phyloP scores from a whole-genome alignment of 768 basidiomycete genomes.

The Chalciporus pseudorubinellus region DNA sequence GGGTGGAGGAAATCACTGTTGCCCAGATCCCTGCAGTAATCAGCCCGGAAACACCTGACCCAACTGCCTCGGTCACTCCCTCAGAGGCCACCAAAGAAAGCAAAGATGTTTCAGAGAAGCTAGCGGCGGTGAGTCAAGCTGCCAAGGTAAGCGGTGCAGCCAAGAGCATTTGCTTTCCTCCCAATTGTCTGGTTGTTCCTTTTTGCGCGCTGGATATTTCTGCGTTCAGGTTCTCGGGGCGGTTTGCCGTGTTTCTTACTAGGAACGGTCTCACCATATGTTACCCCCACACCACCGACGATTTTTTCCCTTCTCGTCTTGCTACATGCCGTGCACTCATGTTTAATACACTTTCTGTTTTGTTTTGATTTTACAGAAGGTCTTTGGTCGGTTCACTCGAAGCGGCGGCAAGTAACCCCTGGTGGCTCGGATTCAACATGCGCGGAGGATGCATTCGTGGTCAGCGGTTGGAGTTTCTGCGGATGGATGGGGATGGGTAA shows the following conservation, averaged over 20 bases:
- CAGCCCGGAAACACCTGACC: neutral
- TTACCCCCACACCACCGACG: constrained; percentile 2
- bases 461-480: neutral
- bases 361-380: constrained; percentile 24
- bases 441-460: neutral
- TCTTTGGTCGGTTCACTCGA: constrained; percentile 21
- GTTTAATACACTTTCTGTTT: constrained; percentile 22
- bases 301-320: neutral
- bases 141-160: constrained; percentile 29
- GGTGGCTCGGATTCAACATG: neutral
- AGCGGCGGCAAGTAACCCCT: constrained; percentile 23
- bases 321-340: constrained; percentile 5
- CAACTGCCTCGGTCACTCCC: neutral
- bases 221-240: neutral
- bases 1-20: neutral
- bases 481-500: neutral
- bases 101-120: constrained; percentile 28
- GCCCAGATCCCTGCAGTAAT: constrained; percentile 4
- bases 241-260: constrained; percentile 3
- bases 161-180: constrained; percentile 12
- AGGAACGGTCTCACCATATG: neutral
- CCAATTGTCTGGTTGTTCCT: neutral
- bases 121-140: constrained; percentile 25
- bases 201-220: neutral
- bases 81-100: constrained; percentile 16